A percentile compares a stretch with the other conserved stretches of the same genome.
Evolutionary conservation across 306 rosid species (phyloP).

Genomic region (Herpetospermum pedunculosum): DNA sequence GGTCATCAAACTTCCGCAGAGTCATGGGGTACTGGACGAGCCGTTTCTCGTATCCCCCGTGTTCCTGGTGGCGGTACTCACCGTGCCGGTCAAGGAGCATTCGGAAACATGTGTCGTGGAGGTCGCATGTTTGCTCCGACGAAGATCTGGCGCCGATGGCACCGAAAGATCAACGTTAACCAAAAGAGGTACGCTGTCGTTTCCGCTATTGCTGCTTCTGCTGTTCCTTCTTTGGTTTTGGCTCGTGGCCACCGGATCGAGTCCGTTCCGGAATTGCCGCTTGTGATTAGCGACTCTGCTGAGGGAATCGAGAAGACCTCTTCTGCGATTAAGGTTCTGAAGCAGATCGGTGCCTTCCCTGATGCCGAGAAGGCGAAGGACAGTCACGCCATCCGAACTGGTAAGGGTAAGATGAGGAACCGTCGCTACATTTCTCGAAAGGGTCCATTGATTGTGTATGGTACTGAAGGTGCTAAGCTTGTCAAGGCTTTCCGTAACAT

Average conservation of each 20-base stretch:
- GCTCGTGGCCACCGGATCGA: constrained; percentile 77
- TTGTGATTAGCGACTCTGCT: constrained; percentile 56
- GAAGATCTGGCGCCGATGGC: constrained; percentile 96
- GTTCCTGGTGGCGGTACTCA: constrained; percentile 90
- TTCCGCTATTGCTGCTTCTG: constrained; percentile 84
- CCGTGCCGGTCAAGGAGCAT: constrained; percentile 86
- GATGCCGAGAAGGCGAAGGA: constrained; percentile 73
- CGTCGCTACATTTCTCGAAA: constrained; percentile 60
- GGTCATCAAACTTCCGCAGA: constrained; percentile 89
- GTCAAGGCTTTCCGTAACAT: constrained; percentile 75
- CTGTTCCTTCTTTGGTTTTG: constrained; percentile 51
- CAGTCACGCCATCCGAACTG: constrained; percentile 61
- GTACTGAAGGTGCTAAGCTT: constrained; percentile 65
- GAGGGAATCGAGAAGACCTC: constrained; percentile 71
- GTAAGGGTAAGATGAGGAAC: constrained; percentile 78
- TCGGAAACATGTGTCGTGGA: constrained; percentile 93
- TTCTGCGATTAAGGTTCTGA: constrained; percentile 55
- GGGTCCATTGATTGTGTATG: constrained; percentile 67
- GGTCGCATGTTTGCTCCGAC: constrained; percentile 93
- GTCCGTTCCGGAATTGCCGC: constrained; percentile 57
- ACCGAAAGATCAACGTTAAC: constrained; percentile 64
- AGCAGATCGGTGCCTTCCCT: constrained; percentile 52
- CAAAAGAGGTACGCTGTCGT: constrained; percentile 72
- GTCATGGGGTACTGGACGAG: constrained; percentile 93
- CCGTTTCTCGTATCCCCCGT: constrained; percentile 87